phyloP scores from a whole-genome alignment of 768 basidiomycete genomes.

The Pisolithus orientalis region DNA sequence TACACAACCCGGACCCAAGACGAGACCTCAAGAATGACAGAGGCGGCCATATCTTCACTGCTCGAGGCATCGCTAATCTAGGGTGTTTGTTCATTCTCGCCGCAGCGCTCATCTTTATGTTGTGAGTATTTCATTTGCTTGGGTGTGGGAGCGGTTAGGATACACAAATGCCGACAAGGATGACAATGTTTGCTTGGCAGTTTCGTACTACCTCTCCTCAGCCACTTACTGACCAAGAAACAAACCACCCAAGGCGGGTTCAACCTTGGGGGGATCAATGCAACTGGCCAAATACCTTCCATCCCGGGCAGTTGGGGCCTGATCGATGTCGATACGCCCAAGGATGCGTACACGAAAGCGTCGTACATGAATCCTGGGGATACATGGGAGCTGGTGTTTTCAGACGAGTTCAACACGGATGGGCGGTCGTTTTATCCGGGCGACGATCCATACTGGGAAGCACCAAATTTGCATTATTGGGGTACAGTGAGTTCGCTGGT shows the following conservation, averaged over 20 bases:
- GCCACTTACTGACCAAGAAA: slow-evolving; percentile 36
- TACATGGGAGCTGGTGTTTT: slow-evolving; percentile 56
- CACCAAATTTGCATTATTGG: slow-evolving; percentile 62
- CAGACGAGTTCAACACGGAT: slow-evolving; percentile 75
- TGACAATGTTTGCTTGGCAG: too few relatives aligned
- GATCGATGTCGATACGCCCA: slow-evolving; percentile 52
- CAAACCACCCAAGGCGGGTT: slow-evolving; percentile 48
- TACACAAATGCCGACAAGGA: too few relatives aligned
- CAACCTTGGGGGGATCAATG: slow-evolving; percentile 72
- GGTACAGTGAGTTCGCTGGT: slow-evolving; percentile 36
- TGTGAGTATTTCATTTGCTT: slow-evolving; percentile 35
- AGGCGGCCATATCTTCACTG: slow-evolving; percentile 54
- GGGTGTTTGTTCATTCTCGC: slow-evolving; percentile 60
- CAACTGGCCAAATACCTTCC: slow-evolving; percentile 56
- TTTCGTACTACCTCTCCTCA: slow-evolving; percentile 43
- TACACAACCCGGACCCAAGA: slow-evolving; percentile 58
- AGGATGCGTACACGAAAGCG: slow-evolving; percentile 34
- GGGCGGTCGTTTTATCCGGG: slow-evolving; percentile 68
- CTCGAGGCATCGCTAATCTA: slow-evolving; percentile 58
- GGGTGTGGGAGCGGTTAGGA: not conserved
- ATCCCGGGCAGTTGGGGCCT: slow-evolving; percentile 40
- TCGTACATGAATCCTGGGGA: slow-evolving; percentile 31
- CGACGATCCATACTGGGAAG: slow-evolving; percentile 58
- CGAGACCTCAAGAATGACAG: slow-evolving; percentile 48
- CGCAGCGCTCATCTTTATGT: slow-evolving; percentile 41